Evolutionary conservation across 768 basidiomycete genomes (phyloP), one percentile per base, ranked within the genome.

Genomic region (Amanita subjunquillea): DNA sequence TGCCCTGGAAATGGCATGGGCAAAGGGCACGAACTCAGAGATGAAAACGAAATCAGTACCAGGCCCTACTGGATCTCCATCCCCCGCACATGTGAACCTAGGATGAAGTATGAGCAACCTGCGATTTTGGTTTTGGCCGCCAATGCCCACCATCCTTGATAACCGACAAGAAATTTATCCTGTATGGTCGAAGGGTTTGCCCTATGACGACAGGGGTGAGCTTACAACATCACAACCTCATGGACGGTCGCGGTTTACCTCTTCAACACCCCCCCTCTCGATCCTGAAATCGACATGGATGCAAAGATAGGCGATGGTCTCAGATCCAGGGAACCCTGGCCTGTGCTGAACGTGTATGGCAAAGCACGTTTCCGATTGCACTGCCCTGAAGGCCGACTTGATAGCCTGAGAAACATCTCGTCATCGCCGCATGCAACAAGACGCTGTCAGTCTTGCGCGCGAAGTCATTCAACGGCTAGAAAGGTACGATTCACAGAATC

Each of bases 151-250:
- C 89, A 91, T 63, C 88, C 90, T 67, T 91, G 90, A 64, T 91
- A 91, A 34, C 89, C 89, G 0, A 91, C 85, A 29, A 92, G 66
- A 58, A 90, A 80, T 62, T 91, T 92, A 68, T 88, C 79, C 53
- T 88, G 85, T 44, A 92, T 88, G 8, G 87, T 88, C 4, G 75
- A 75, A 23, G 89, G 79, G 61, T 86, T 75, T 8, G 84, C 83
- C 57, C 85, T 74, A 53, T n/a, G 41, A 32, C 22, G 34, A 43
- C 29, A 51, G 43, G 22, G 44, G 37, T 50, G 47, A 53, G 36
- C 23, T 53, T 17, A 27, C 17, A 9, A 30, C 34, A 23, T 34
- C 13, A 34, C 12, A 5, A 23, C 13, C 38, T 41, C 39, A 29
- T 42, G 50, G 39, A 25, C 42, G 20, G 36, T 17, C 3, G 6